A percentile compares a stretch with the other conserved stretches of the same genome.
These are phyloP conservation scores for Harringtonia aguacate DNA, from an alignment of 2,329 filamentous ascomycete genomes.

Conservation along the genomic window DNA sequence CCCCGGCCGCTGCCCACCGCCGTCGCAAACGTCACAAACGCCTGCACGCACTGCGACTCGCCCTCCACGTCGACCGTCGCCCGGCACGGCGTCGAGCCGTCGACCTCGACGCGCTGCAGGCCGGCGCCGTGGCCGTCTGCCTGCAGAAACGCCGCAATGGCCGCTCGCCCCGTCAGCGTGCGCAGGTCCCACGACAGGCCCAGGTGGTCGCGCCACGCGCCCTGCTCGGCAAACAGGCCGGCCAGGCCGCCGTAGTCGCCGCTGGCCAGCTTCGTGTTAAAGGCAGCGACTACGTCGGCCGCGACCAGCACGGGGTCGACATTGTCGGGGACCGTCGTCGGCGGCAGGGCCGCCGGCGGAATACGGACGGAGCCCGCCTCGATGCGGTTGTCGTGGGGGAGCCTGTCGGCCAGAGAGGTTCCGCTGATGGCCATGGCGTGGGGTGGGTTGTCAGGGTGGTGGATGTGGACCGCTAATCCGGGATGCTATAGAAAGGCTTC, in stretches of 20 bases:
- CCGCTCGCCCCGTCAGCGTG: conserved; percentile 32
- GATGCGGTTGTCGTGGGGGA: conserved; percentile 10
- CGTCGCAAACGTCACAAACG: conserved; percentile 44
- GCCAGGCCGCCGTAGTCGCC: conserved; percentile 23
- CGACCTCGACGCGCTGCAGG: conserved; percentile 32
- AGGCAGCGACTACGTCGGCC: conserved; percentile 20
- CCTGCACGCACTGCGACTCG: conserved; percentile 41
- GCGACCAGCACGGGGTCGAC: conserved; percentile 27
- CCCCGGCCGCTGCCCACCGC: conserved; percentile 44
- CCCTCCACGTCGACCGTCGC: conserved; percentile 36
- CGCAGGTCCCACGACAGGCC: conserved; percentile 45
- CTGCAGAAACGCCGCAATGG: conserved; percentile 28
- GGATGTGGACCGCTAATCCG: too few species aligned
- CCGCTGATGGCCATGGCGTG: neutral
- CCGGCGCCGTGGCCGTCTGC: conserved; percentile 19
- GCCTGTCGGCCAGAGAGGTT: neutral
- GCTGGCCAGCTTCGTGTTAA: conserved; percentile 29
- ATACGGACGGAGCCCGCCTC: conserved; percentile 45
- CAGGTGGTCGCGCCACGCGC: conserved; percentile 50
- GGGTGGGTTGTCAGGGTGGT: too few species aligned
- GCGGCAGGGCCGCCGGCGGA: conserved; percentile 30
- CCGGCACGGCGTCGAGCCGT: conserved; percentile 32
- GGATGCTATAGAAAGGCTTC: too few species aligned
- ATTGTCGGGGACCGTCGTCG: conserved; percentile 16
- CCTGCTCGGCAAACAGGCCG: conserved; percentile 29